Evolutionary conservation across 805 yeast genomes (phyloP).

Genomic region (Kluyveromyces siamensis): DNA sequence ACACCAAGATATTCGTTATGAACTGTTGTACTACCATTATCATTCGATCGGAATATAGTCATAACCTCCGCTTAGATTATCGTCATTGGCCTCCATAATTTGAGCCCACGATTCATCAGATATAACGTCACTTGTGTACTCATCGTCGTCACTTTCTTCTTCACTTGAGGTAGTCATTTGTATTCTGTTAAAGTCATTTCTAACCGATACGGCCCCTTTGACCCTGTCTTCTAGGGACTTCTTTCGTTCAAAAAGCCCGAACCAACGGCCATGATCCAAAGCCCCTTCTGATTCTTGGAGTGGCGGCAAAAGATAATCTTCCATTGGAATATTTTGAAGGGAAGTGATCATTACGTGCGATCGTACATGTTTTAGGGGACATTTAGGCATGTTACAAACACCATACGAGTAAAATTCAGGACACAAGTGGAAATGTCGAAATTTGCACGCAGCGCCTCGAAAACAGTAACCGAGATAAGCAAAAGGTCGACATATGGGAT

Average conservation of each 20-base stretch:
- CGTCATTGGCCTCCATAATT: neutral
- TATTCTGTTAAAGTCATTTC: neutral
- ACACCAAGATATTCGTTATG: neutral
- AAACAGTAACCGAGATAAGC: conserved; percentile 8
- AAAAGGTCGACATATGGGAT: conserved; percentile 8
- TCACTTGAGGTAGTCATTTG: neutral
- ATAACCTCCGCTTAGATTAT: neutral
- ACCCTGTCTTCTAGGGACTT: neutral
- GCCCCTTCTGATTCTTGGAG: neutral
- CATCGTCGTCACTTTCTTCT: neutral
- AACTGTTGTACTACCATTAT: too few species aligned
- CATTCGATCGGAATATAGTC: neutral
- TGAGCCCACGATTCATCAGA: neutral
- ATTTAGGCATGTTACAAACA: conserved; percentile 3
- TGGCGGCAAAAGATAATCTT: conserved; percentile 4
- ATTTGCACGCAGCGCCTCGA: conserved; percentile 7
- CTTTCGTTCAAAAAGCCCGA: conserved; percentile 1
- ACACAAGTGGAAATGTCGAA: conserved; percentile 8
- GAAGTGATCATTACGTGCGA: neutral
- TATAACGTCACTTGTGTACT: neutral
- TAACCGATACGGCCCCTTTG: neutral
- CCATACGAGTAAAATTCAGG: conserved; percentile 1
- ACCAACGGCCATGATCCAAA: conserved; percentile 3
- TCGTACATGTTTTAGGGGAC: neutral
- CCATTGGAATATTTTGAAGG: conserved; percentile 1